Evolutionary conservation across 768 basidiomycete genomes (phyloP).

Genomic region (Termitomyces sp.): DNA sequence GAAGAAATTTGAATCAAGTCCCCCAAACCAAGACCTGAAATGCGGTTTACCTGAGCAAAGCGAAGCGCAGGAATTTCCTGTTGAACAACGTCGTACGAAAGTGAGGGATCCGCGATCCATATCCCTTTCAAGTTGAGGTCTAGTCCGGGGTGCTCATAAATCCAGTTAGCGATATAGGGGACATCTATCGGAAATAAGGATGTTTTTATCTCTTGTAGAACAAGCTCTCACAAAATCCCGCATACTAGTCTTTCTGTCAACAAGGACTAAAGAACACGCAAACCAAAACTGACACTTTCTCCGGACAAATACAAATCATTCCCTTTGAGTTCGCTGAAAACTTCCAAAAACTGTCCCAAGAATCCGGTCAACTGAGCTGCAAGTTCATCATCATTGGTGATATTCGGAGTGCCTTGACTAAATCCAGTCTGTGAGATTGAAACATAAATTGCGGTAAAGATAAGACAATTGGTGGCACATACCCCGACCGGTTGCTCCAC

Average conservation of each 20-base stretch:
- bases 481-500: conserved; percentile 70
- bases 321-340: conserved; percentile 63
- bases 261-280: background rate
- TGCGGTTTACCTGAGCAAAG: conserved; percentile 36
- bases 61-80: conserved; percentile 60
- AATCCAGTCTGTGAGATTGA: conserved; percentile 50
- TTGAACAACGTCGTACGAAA: conserved; percentile 47
- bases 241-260: conserved; percentile 39
- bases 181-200: conserved; percentile 19
- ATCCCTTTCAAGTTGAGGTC: conserved; percentile 50
- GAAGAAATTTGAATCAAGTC: background rate
- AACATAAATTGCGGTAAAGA: background rate
- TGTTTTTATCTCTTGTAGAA: background rate
- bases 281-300: conserved; percentile 49
- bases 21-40: background rate
- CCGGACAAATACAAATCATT: conserved; percentile 61
- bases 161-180: conserved; percentile 63
- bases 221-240: conserved; percentile 53
- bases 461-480: conserved; percentile 3
- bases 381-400: conserved; percentile 53
- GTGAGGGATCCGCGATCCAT: conserved; percentile 53
- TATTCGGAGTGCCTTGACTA: conserved; percentile 59
- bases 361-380: conserved; percentile 48
- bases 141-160: conserved; percentile 60
- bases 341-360: conserved; percentile 58